phyloP scores from a whole-genome alignment of 805 yeast genomes.

The Candida sonorensis region DNA sequence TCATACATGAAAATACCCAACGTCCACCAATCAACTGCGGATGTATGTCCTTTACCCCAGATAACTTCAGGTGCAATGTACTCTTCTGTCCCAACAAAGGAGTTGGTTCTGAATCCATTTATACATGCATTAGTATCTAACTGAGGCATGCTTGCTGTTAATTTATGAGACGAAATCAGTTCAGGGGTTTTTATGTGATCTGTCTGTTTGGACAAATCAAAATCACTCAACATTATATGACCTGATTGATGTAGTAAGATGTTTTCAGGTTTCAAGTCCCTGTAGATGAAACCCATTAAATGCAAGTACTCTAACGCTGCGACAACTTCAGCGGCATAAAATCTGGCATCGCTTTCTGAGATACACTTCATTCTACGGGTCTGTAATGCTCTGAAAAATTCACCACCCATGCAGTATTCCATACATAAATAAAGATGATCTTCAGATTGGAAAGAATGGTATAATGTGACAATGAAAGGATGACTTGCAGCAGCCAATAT shows the following conservation, averaged over 20 bases:
- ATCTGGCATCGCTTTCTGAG: constrained; percentile 80
- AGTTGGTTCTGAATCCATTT: constrained; percentile 93
- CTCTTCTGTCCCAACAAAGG: constrained; percentile 98
- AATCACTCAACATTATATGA: constrained; percentile 95
- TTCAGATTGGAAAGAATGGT: constrained; percentile 94
- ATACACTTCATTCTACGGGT: constrained; percentile 83
- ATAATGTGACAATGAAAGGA: constrained; percentile 93
- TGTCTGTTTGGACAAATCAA: constrained; percentile 88
- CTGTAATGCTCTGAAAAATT: constrained; percentile 92
- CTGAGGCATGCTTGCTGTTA: constrained; percentile 43
- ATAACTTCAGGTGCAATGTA: constrained; percentile 98
- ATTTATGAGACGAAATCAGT: constrained; percentile 35
- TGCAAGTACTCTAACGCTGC: constrained; percentile 96
- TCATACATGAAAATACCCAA: constrained; percentile 88
- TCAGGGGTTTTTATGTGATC: constrained; percentile 72
- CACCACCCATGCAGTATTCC: constrained; percentile 99
- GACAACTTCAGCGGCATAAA: constrained; percentile 94
- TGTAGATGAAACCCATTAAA: constrained; percentile 92
- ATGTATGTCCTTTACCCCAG: constrained; percentile 93
- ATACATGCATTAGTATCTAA: constrained; percentile 92
- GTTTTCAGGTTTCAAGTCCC: constrained; percentile 96
- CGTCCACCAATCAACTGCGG: constrained; percentile 99
- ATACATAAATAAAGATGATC: constrained; percentile 88
- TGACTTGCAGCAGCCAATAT: constrained; percentile 92
- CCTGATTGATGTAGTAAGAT: constrained; percentile 93